A percentile compares a stretch with the other conserved stretches of the same genome.
Evolutionary conservation across 1,139 yeast genomes (phyloP).

Genomic region (Scheffersomyces segobiensis): DNA sequence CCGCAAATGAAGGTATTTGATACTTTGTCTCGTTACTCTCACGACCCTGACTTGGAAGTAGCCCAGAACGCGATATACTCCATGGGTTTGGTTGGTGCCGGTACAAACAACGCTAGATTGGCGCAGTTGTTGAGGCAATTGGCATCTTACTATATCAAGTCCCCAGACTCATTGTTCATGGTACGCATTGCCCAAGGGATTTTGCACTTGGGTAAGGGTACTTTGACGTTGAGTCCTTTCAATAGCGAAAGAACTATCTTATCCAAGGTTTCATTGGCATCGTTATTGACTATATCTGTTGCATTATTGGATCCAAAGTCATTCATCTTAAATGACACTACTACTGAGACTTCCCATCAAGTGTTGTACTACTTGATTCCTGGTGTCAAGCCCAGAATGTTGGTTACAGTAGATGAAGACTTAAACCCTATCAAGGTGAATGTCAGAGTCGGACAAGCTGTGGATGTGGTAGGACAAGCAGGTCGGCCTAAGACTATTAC

Average conservation of each 20-base stretch:
- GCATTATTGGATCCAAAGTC: conserved; percentile 82
- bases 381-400: conserved; percentile 90
- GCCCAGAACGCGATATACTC: conserved; percentile 94
- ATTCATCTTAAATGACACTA: conserved; percentile 54
- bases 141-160: conserved; percentile 89
- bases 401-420: conserved; percentile 88
- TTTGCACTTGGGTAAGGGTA: conserved; percentile 94
- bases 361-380: conserved; percentile 85
- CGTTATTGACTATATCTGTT: conserved; percentile 81
- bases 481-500: conserved; percentile 98
- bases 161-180: conserved; percentile 87
- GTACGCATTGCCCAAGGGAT: conserved; percentile 95
- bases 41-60: conserved; percentile 91
- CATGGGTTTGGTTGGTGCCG: conserved; percentile 98
- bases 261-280: conserved; percentile 88
- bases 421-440: conserved; percentile 88
- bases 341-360: conserved; percentile 65
- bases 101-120: conserved; percentile 96
- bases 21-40: conserved; percentile 92
- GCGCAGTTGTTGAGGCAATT: conserved; percentile 94
- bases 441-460: conserved; percentile 98
- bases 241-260: conserved; percentile 85
- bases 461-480: conserved; percentile 97
- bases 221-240: conserved; percentile 85
- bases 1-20: conserved; percentile 98